Percentiles rank a stretch among this genome's conserved stretches.
phyloP scores from a whole-genome alignment of 176 grass and related monocot genomes.

The Ampelocalamus luodianensis region DNA sequence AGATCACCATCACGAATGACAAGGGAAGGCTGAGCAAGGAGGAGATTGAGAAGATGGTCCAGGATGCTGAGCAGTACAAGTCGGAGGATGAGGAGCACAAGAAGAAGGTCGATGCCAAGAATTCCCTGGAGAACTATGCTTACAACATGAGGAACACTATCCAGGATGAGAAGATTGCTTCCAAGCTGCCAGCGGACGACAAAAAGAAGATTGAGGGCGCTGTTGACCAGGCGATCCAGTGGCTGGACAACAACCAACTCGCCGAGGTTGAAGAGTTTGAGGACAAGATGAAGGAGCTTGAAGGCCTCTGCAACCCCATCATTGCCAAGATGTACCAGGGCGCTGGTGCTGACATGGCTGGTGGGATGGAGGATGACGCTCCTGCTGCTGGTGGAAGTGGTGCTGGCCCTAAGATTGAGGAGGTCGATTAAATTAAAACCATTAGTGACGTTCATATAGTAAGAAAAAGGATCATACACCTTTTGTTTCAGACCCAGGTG shows the following conservation, averaged over 20 bases:
- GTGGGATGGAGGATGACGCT: constrained; percentile 53
- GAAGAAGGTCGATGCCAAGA: constrained; percentile 58
- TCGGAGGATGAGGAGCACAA: constrained; percentile 64
- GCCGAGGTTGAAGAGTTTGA: constrained; percentile 53
- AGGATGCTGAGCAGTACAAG: constrained; percentile 62
- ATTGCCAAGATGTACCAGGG: constrained; percentile 73
- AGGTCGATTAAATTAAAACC: constrained; percentile 54
- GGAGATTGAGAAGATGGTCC: constrained; percentile 67
- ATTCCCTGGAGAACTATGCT: constrained; percentile 60
- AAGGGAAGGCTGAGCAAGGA: constrained; percentile 66
- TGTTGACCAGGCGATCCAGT: constrained; percentile 47
- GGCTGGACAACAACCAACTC: constrained; percentile 58
- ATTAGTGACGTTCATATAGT: background rate
- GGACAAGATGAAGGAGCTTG: constrained; percentile 60
- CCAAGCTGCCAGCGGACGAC: constrained; percentile 33
- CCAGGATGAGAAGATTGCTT: constrained; percentile 62
- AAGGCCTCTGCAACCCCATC: constrained; percentile 63
- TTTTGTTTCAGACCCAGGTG: constrained; percentile 39
- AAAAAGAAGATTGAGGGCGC: constrained; percentile 58
- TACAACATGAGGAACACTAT: constrained; percentile 73
- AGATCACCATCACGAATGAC: constrained; percentile 64
- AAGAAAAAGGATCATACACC: background rate
- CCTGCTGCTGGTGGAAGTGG: constrained; percentile 41
- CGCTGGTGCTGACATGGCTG: constrained; percentile 41
- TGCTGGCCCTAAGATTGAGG: constrained; percentile 65